Percentiles rank a stretch among this genome's conserved stretches.
Evolutionary conservation across 2,329 filamentous ascomycete species (phyloP).

Genomic region (Colletotrichum sp.): DNA sequence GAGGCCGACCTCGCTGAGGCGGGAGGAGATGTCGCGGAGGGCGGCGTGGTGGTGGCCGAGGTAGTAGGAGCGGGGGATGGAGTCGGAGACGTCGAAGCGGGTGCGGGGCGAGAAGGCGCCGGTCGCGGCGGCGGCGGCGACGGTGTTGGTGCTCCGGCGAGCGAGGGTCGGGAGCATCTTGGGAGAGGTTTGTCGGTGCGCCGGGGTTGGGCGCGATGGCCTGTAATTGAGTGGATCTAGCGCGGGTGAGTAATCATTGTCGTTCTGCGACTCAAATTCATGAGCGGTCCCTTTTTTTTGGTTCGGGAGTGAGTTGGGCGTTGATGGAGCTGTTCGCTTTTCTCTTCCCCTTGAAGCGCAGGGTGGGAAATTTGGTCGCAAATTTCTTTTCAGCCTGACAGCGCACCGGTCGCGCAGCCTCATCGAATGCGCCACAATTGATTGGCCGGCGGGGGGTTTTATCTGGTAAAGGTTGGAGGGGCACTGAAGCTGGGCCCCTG

Average conservation of each 20-base stretch:
- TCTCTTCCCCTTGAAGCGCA: background rate
- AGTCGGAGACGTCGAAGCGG: conserved; percentile 72
- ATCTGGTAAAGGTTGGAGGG: background rate
- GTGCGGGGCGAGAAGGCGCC: conserved; percentile 74
- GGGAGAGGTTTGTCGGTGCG: background rate
- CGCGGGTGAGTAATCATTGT: background rate
- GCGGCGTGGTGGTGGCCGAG: conserved; percentile 90
- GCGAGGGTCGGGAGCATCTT: conserved; percentile 22
- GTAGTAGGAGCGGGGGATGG: conserved; percentile 89
- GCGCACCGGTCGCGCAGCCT: background rate
- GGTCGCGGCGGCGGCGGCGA: background rate
- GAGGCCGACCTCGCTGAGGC: conserved; percentile 81
- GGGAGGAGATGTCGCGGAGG: conserved; percentile 79
- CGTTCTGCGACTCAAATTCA: background rate
- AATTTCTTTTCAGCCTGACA: conserved; percentile 10
- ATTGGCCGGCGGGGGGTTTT: background rate
- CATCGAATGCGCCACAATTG: background rate
- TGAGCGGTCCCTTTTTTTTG: background rate
- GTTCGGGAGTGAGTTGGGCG: background rate
- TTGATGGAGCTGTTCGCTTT: background rate
- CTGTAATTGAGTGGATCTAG: background rate
- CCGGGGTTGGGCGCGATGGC: background rate
- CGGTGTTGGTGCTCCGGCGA: background rate
- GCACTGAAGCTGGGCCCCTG: background rate
- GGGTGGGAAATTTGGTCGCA: background rate